Evolutionary conservation across 1,284 basidiomycete species (phyloP).

Genomic region (Cystobasidium pallidum): DNA sequence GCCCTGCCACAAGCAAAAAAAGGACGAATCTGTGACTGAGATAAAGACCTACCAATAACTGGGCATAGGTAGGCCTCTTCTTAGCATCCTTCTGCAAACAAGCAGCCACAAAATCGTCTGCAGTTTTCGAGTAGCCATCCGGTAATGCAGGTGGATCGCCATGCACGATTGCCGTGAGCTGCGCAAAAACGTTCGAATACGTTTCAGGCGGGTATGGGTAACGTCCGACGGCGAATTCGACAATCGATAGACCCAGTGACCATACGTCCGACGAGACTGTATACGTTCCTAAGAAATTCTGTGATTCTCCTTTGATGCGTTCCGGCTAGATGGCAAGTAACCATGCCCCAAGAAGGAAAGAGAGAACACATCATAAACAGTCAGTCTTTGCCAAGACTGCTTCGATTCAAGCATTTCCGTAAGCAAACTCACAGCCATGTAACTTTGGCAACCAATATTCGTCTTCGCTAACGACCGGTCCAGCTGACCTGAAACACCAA

Average conservation of each 20-base stretch:
- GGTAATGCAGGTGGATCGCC: slow-evolving; percentile 88
- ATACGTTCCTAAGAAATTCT: slow-evolving; percentile 83
- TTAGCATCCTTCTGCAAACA: slow-evolving; percentile 75
- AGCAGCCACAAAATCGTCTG: slow-evolving; percentile 60
- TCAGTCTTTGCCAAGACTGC: no score
- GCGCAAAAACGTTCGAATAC: slow-evolving; percentile 94
- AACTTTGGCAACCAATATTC: slow-evolving; percentile 97
- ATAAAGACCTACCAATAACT: slow-evolving; percentile 68
- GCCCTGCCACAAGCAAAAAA: no score
- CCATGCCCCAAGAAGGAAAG: no score
- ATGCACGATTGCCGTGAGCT: slow-evolving; percentile 93
- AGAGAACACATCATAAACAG: no score
- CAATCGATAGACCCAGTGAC: slow-evolving; percentile 94
- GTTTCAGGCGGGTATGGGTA: slow-evolving; percentile 99
- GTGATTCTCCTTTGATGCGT: slow-evolving; percentile 90
- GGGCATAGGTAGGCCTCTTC: slow-evolving; percentile 77
- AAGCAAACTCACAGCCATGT: slow-evolving; percentile 81
- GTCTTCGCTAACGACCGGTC: slow-evolving; percentile 96
- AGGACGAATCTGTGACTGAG: neutral
- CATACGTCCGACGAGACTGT: slow-evolving; percentile 97
- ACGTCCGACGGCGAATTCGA: slow-evolving; percentile 86
- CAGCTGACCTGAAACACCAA: slow-evolving; percentile 95
- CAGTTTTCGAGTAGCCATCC: slow-evolving; percentile 54
- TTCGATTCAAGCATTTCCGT: no score
- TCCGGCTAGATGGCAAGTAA: slow-evolving; percentile 68